Conservation (phyloP, 2,329 filamentous ascomycete species). For the Pseudopyrenochaeta lycopersici region DNA sequence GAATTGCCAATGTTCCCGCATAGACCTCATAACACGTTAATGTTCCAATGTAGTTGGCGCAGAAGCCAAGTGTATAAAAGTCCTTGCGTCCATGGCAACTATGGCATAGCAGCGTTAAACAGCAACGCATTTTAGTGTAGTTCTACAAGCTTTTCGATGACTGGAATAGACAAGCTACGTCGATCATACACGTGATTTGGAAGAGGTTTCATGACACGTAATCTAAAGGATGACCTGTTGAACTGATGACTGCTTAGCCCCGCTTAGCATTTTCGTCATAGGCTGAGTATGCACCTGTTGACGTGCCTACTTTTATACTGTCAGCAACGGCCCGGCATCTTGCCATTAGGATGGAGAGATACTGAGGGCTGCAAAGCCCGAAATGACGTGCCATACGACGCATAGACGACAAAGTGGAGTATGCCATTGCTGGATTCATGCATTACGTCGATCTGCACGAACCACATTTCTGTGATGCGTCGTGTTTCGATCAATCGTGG, state of each 20-base stretch:
- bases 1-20: too few species aligned
- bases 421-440: constrained; percentile 37
- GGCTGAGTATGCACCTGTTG: neutral
- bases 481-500: too few species aligned
- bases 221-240: neutral
- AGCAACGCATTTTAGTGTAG: neutral
- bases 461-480: too few species aligned
- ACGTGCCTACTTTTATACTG: neutral
- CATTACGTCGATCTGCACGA: too few species aligned
- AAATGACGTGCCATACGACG: too few species aligned
- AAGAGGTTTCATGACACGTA: neutral
- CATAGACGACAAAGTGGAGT: too few species aligned
- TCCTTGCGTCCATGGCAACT: too few species aligned
- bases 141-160: neutral
- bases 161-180: neutral
- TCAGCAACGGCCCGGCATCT: neutral
- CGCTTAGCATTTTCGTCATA: neutral
- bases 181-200: neutral
- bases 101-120: constrained; percentile 65
- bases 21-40: too few species aligned
- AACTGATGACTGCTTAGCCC: neutral
- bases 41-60: too few species aligned
- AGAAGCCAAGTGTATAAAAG: too few species aligned
- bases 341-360: too few species aligned
- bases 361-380: too few species aligned